Evolutionary conservation across 2,329 filamentous ascomycete genomes (phyloP).

Genomic region (Madurella mycetomatis): DNA sequence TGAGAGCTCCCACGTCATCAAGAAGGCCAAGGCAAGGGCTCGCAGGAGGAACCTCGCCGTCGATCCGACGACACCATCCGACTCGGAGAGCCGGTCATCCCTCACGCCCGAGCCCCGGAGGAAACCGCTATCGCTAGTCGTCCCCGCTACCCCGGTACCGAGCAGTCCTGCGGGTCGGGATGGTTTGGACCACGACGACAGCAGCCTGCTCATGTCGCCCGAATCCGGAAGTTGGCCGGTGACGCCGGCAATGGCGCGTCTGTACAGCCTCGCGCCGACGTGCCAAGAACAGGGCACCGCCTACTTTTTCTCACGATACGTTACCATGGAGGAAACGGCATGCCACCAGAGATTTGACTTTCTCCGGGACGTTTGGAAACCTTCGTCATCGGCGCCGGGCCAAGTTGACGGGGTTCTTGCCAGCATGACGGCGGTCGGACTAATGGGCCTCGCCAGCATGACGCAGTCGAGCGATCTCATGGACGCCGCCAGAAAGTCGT

Average conservation of each 20-base stretch:
- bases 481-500: slow-evolving; percentile 46
- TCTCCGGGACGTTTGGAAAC: slow-evolving; percentile 50
- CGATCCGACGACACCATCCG: slow-evolving; percentile 24
- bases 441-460: slow-evolving; percentile 48
- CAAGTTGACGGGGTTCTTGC: slow-evolving; percentile 45
- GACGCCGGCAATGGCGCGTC: slow-evolving; percentile 27
- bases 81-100: slow-evolving; percentile 19
- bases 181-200: slow-evolving; percentile 27
- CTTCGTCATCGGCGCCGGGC: slow-evolving; percentile 32
- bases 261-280: slow-evolving; percentile 32
- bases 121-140: slow-evolving; percentile 20
- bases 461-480: slow-evolving; percentile 40
- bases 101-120: slow-evolving; percentile 23
- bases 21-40: slow-evolving; percentile 42
- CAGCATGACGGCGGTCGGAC: slow-evolving; percentile 52
- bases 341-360: slow-evolving; percentile 50
- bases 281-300: slow-evolving; percentile 43
- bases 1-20: slow-evolving; percentile 52
- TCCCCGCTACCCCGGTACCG: slow-evolving; percentile 16
- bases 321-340: slow-evolving; percentile 41
- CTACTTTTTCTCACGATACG: slow-evolving; percentile 50
- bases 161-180: slow-evolving; percentile 14
- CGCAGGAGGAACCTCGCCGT: slow-evolving; percentile 23
- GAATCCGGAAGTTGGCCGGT: slow-evolving; percentile 32
- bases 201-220: slow-evolving; percentile 30